Base-by-base conservation (phyloP, 768 basidiomycete genomes). In the Harrya chromipes region DNA sequence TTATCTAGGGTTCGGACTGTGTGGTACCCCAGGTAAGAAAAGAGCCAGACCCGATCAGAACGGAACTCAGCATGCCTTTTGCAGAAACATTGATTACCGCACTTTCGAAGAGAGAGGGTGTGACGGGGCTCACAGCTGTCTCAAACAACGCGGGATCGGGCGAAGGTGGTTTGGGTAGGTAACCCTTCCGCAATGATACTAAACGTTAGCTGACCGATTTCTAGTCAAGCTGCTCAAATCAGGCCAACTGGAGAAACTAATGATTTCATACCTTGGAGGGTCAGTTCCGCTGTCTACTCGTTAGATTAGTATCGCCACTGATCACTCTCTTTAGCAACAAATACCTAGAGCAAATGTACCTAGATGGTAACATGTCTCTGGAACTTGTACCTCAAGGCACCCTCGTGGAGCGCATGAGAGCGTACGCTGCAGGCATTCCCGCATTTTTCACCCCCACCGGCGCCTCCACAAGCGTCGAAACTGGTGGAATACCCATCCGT, bases 371-470 rank as follows among this genome's bases (percentile, higher is more conserved):
- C 55, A 86, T 95, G 55, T 85, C 85, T 9, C 71, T 93, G 17
- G 93, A 94, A 63, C 83, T 94, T 19, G 87, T 89, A 16, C 92
- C 91, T 2, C 93, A 94, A 68, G 92, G 92, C 2, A 92, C 89
- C 4, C 81, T 95, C n/a, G 87, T 85, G 14, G 93, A 92, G 61
- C 84, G 90, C 50, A 74, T 93, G 47, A 84, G 90, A 38, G 87
- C 92, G 4, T 85, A 89, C 48, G 90, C 87, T 8, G 85, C 87
- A 13, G 90, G 92, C 27, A 89, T 92, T 41, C 89, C 90, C 3
- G 90, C 85, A 11, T 91, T 94, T 74, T 93, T 75, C 70, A 94
- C 90, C 1, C 90, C 90, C 7, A 91, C 90, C 0, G 90, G 91
- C 17, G 87, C 88, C 5, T 79, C 78, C 11, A 91, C 90, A 11